Percentiles rank a stretch among this genome's conserved stretches.
These are phyloP conservation scores for Nepenthes gracilis DNA, from an alignment of 148 eudicot species.

Conservation along the genomic window DNA sequence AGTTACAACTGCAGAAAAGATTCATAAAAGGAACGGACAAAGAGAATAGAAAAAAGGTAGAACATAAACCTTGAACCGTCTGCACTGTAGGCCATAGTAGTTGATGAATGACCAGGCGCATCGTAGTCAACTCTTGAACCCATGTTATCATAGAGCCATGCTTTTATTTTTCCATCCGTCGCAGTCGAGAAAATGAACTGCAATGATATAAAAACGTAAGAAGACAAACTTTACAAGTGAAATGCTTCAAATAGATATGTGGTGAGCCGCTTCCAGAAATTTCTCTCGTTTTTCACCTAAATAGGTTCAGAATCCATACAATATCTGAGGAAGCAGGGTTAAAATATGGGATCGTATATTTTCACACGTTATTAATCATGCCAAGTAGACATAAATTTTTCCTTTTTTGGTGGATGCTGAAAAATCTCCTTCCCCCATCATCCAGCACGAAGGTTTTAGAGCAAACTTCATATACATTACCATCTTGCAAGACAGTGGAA, in stretches of 20 bases:
- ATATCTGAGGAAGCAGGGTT: too few relatives aligned
- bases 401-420: too few relatives aligned
- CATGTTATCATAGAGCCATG: slow-evolving; percentile 80
- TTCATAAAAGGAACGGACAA: not conserved
- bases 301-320: too few relatives aligned
- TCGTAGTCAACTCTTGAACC: slow-evolving; percentile 94
- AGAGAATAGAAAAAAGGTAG: not conserved
- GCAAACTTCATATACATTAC: too few relatives aligned
- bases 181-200: slow-evolving; percentile 95
- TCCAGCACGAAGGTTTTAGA: too few relatives aligned
- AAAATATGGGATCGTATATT: too few relatives aligned
- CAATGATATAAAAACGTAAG: not conserved
- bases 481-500: too few relatives aligned
- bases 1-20: not conserved
- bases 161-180: slow-evolving; percentile 91
- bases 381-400: too few relatives aligned
- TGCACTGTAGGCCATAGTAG: slow-evolving; percentile 80
- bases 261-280: not conserved
- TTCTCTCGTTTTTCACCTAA: not conserved
- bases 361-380: too few relatives aligned
- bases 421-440: too few relatives aligned
- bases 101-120: slow-evolving; percentile 92
- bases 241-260: not conserved
- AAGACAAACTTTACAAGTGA: not conserved
- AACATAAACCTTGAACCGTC: slow-evolving; percentile 73